Conservation (phyloP, 352 stramenopile species). For the Pythium guiyangense region DNA sequence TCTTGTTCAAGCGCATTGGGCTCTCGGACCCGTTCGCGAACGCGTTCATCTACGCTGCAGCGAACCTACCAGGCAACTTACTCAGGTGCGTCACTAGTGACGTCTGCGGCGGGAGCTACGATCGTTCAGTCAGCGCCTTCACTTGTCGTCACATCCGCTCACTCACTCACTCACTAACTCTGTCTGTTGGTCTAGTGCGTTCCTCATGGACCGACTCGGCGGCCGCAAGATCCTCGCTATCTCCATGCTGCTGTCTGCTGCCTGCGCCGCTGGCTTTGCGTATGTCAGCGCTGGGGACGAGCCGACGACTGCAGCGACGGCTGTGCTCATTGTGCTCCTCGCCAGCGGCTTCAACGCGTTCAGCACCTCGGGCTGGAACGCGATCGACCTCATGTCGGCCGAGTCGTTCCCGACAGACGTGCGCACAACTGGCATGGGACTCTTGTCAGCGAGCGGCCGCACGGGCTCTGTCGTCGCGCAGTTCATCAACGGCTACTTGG, state of each 20-base stretch:
- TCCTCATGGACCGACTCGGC: slow-evolving; percentile 69
- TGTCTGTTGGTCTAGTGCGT: slow-evolving; percentile 19
- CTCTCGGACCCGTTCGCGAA: slow-evolving; percentile 89
- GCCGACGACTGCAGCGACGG: slow-evolving; percentile 12
- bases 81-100: slow-evolving; percentile 33
- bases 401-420: slow-evolving; percentile 90
- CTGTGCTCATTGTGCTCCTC: slow-evolving; percentile 63
- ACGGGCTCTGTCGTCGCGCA: slow-evolving; percentile 88
- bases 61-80: slow-evolving; percentile 90
- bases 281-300: slow-evolving; percentile 43
- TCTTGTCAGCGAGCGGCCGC: slow-evolving; percentile 77
- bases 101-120: no score
- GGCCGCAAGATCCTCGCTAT: slow-evolving; percentile 58
- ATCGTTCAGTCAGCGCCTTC: not conserved
- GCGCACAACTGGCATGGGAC: slow-evolving; percentile 86
- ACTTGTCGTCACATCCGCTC: not conserved
- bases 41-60: slow-evolving; percentile 88
- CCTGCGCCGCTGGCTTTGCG: slow-evolving; percentile 66
- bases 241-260: slow-evolving; percentile 71
- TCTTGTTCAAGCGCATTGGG: slow-evolving; percentile 88
- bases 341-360: slow-evolving; percentile 91
- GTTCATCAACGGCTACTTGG: slow-evolving; percentile 87
- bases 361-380: slow-evolving; percentile 89
- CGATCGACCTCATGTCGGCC: slow-evolving; percentile 86
- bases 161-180: not conserved